A percentile compares a stretch with the other conserved stretches of the same genome.
These are phyloP conservation scores for Plasmopara viticola DNA, from an alignment of 352 stramenopile genomes.

Conservation along the genomic window DNA sequence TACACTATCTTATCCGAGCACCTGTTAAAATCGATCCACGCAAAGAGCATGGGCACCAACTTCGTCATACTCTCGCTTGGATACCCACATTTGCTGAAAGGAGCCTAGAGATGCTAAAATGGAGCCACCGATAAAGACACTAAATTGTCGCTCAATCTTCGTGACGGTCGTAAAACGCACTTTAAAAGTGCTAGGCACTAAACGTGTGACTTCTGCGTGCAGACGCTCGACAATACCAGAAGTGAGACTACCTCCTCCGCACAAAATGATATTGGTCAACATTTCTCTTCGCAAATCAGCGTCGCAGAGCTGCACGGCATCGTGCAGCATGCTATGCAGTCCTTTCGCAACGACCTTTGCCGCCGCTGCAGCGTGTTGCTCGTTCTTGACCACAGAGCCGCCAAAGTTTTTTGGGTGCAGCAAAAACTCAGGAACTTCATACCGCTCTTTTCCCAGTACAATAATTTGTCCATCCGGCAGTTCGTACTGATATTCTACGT, in stretches of 20 bases:
- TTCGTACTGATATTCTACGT: constrained; percentile 52
- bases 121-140: constrained; percentile 81
- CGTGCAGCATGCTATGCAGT: constrained; percentile 74
- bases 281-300: constrained; percentile 78
- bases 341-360: constrained; percentile 53
- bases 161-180: constrained; percentile 79
- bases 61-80: constrained; percentile 81
- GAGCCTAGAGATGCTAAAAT: constrained; percentile 83
- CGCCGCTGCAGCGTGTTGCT: constrained; percentile 40
- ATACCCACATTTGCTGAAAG: constrained; percentile 87
- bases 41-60: constrained; percentile 59
- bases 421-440: constrained; percentile 68
- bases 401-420: constrained; percentile 61
- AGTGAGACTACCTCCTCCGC: constrained; percentile 68
- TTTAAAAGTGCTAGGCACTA: constrained; percentile 83
- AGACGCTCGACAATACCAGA: constrained; percentile 74
- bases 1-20: neutral
- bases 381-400: constrained; percentile 35
- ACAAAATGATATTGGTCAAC: constrained; percentile 85
- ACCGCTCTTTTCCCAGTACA: constrained; percentile 59
- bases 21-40: constrained; percentile 59
- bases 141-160: constrained; percentile 84
- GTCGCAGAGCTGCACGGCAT: constrained; percentile 77
- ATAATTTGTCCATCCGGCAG: constrained; percentile 72
- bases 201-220: constrained; percentile 63